Conservation (phyloP, 495 filamentous ascomycete genomes). For the Hypoxylon fuscum region DNA sequence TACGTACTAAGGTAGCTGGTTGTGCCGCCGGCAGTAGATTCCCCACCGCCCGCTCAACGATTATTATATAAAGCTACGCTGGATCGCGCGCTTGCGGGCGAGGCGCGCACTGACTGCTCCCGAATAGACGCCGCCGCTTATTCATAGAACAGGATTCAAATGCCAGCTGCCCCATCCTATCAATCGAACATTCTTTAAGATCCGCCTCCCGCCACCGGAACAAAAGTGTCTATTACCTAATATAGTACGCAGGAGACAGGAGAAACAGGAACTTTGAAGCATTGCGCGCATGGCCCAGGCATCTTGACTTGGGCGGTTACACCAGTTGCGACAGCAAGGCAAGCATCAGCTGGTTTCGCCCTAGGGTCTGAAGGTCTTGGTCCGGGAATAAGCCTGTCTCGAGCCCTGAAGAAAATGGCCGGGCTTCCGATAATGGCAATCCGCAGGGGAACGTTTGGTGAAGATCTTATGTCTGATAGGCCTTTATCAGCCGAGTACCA, state of each 20-base stretch:
- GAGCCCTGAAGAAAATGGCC: conserved; percentile 31
- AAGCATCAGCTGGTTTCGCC: conserved; percentile 44
- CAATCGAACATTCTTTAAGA: conserved; percentile 26
- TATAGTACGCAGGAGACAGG: conserved; percentile 3
- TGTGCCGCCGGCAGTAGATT: conserved; percentile 32
- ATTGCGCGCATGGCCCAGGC: conserved; percentile 25
- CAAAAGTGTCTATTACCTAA: conserved; percentile 24
- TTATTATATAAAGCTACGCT: conserved; percentile 39
- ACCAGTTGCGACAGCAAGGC: conserved; percentile 42
- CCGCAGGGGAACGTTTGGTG: conserved; percentile 30
- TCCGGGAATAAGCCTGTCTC: conserved; percentile 38
- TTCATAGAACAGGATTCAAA: conserved; percentile 41
- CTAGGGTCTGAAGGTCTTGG: conserved; percentile 38
- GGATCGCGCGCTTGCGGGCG: conserved; percentile 30
- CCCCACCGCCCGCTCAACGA: conserved; percentile 29
- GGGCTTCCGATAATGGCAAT: conserved; percentile 40
- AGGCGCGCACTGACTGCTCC: conserved; percentile 37
- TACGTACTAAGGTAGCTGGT: conserved; percentile 10
- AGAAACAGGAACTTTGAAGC: conserved; percentile 24
- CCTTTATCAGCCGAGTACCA: conserved; percentile 35
- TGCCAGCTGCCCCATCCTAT: conserved; percentile 26
- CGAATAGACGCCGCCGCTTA: conserved; percentile 31
- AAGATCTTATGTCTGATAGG: conserved; percentile 43
- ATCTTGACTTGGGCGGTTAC: conserved; percentile 38
- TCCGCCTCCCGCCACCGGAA: conserved; percentile 12